Percentiles rank a stretch among this genome's conserved stretches.
Conservation (phyloP, 202 grass and related monocot species). For the Cymbopogon flexuosus region DNA sequence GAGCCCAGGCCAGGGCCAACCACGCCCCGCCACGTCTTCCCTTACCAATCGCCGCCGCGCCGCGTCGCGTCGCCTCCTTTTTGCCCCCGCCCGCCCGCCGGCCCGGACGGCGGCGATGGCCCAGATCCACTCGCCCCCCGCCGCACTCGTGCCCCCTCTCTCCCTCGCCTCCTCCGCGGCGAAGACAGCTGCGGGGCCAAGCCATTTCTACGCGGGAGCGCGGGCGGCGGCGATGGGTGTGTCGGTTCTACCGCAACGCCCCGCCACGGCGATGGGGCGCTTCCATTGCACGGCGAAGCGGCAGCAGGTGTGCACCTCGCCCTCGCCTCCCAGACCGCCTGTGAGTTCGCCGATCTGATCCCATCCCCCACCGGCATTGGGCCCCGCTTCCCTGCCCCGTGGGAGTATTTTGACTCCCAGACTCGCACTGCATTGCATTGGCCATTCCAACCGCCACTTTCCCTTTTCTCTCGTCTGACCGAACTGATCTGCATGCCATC, state of each 20-base stretch:
- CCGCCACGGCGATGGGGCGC: constrained; percentile 55
- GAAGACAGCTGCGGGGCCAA: no score
- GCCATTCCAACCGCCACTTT: neutral
- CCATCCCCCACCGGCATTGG: no score
- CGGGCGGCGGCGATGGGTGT: no score
- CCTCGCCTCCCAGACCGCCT: constrained; percentile 75
- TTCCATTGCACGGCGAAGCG: constrained; percentile 51
- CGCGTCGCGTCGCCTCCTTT: no score
- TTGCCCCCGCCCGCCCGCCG: no score
- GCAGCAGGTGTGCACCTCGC: constrained; percentile 65
- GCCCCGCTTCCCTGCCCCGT: no score
- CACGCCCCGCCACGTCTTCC: neutral
- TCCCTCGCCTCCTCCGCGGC: neutral
- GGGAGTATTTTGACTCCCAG: no score
- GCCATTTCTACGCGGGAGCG: no score
- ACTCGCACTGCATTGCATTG: no score
- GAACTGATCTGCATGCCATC: neutral
- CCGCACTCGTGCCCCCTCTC: neutral
- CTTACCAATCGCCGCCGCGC: no score
- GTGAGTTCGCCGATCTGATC: constrained; percentile 8
- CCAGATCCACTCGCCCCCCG: neutral
- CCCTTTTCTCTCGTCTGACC: neutral
- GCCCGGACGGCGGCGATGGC: neutral
- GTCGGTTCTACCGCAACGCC: neutral
- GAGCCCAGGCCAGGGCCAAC: neutral